Evolutionary conservation across 2,329 filamentous ascomycete genomes (phyloP).

Genomic region (Pyrenophora graminea): DNA sequence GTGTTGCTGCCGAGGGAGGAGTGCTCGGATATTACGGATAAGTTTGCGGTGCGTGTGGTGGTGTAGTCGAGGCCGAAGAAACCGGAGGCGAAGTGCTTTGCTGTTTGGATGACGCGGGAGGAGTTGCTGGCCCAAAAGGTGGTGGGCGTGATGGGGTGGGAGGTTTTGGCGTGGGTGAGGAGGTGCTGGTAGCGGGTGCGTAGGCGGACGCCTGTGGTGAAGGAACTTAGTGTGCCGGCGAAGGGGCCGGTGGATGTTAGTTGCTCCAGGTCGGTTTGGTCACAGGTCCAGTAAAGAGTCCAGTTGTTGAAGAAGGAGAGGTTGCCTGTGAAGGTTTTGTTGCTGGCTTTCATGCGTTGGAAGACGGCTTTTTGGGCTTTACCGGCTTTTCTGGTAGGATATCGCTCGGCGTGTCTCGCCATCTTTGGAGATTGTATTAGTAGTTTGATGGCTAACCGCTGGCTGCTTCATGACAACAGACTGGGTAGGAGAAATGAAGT

Average conservation of each 20-base stretch:
- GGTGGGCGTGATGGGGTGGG: constrained; percentile 13
- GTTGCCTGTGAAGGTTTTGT: constrained; percentile 53
- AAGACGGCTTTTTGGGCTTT: constrained; percentile 56
- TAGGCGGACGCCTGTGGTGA: constrained; percentile 59
- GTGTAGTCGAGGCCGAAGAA: constrained; percentile 60
- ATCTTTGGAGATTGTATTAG: constrained; percentile 48
- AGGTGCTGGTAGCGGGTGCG: constrained; percentile 59
- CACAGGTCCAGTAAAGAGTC: constrained; percentile 57
- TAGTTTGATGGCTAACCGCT: not conserved
- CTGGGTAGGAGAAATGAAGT: too few relatives aligned
- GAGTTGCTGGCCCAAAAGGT: constrained; percentile 61
- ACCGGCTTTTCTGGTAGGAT: constrained; percentile 58
- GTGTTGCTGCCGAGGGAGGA: constrained; percentile 57
- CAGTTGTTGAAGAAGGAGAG: constrained; percentile 60
- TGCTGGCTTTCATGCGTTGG: constrained; percentile 50
- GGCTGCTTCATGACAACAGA: not conserved
- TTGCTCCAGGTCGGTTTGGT: constrained; percentile 54
- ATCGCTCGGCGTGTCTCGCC: constrained; percentile 62
- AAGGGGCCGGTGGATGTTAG: constrained; percentile 61
- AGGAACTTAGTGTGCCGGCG: constrained; percentile 59
- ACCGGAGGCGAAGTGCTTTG: constrained; percentile 58
- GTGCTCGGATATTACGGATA: constrained; percentile 60
- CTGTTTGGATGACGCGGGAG: constrained; percentile 60
- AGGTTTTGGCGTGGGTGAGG: constrained; percentile 31
- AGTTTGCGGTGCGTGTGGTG: constrained; percentile 32